Percentiles rank a stretch among this genome's conserved stretches.
Conservation (phyloP, 2,329 filamentous ascomycete genomes). For the Dryadomyces quercivorus region DNA sequence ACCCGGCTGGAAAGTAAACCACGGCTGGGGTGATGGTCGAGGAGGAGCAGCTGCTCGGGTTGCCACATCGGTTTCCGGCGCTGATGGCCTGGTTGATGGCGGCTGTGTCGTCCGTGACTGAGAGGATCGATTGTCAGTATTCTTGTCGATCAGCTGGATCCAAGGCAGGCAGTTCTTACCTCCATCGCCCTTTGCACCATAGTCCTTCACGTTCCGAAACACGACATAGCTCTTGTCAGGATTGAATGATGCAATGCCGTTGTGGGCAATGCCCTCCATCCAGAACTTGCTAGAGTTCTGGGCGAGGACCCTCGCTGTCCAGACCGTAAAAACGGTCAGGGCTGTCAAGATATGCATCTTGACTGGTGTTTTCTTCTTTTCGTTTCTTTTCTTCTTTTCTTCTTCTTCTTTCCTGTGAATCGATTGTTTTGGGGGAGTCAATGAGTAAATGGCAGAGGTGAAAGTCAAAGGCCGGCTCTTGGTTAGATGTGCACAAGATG, state of each 20-base stretch:
- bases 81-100: conserved; percentile 58
- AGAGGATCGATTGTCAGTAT: neutral
- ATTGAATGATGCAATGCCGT: conserved; percentile 35
- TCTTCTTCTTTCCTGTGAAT: neutral
- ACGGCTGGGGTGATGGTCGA: conserved; percentile 14
- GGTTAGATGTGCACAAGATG: neutral
- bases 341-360: conserved; percentile 4
- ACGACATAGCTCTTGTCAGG: conserved; percentile 18
- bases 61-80: conserved; percentile 17
- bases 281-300: conserved; percentile 19
- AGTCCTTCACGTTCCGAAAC: conserved; percentile 14
- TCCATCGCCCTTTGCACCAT: conserved; percentile 62
- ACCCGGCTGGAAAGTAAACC: conserved; percentile 14
- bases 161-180: conserved; percentile 11
- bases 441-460: neutral
- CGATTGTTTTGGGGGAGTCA: too few relatives aligned
- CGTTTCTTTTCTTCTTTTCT: too few relatives aligned
- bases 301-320: conserved; percentile 1
- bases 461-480: neutral
- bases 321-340: neutral
- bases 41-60: conserved; percentile 11
- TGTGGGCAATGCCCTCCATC: conserved; percentile 33
- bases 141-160: neutral
- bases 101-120: conserved; percentile 56
- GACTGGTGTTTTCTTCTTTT: neutral